Base-by-base conservation (phyloP, 2,329 filamentous ascomycete species). In the Nemania serpens region DNA sequence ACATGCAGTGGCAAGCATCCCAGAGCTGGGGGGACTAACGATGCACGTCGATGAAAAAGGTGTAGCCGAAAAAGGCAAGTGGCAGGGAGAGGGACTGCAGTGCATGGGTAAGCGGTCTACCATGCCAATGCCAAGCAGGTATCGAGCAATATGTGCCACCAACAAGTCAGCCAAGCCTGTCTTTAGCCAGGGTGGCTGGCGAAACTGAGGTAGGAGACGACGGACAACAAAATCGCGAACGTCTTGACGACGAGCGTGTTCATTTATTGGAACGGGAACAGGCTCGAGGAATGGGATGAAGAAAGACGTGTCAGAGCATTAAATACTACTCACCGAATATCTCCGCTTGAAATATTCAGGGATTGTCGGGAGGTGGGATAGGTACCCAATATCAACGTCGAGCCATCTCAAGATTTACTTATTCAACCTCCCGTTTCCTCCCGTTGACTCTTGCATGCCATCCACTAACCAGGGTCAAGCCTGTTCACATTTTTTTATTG, bases 31-130 rank as follows among this genome's bases (percentile, higher is more conserved):
- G 51, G 53, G 49, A 25, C 64, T 65, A 65, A 63, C 65, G 52
- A 63, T 70, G 70, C 69, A 71, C n/a, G 65, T 71, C 66, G 70
- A 69, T 66, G 60, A 61, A 71, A 68, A 61, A 42, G 66, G 69
- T 58, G 61, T 43, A 62, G 60, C 61, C 65, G 52, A 63, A 67
- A 68, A 63, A 61, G 66, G 63, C 62, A 68, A 69, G 66, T 65
- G 65, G 58, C 64, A 68, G 59, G 54, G 55, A 37, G 43, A 50
- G 62, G 63, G 66, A 63, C 66, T 58, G 43, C n/a, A 36, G 56
- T 55, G 55, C 55, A 58, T 62, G 50, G 48, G 47, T 43, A 42
- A 17, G 33, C 57, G 29, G 48, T 34, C 25, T 62, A 68, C 58
- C 68, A 68, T 61, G 65, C 67, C 65, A 64, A 50, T 46, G 57